Evolutionary conservation across 2,329 filamentous ascomycete species (phyloP), one percentile per base, ranked within the genome.

Genomic region (Pseudocercospora cruenta): DNA sequence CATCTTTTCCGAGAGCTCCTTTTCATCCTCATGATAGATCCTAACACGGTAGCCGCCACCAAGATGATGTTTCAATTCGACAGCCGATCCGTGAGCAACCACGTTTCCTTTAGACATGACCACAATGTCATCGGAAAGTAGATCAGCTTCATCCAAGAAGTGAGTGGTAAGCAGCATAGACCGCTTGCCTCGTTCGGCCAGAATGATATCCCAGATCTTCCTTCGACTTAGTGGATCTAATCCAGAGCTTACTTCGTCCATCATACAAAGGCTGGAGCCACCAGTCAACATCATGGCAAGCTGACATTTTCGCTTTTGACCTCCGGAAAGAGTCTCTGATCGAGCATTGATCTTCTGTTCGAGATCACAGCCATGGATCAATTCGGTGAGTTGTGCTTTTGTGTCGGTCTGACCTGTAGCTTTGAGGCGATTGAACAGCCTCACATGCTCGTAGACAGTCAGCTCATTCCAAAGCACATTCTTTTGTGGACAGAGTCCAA

Each of bases 281-380:
- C 94, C 94, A 3, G 92, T 96, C 72, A 97, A 88, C 93, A 97
- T 97, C 88, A 97, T 94, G 4, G 93, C 93, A 2, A 97, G 84
- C 78, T 97, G 94, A 8, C 97, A 84, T 78, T 97, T 97, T 60
- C 94, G 85, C 80, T 96, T 97, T 78, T 97, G 94, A 0, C 94
- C 94, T 8, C 94, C 94, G 2, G 93, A 96, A 0, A 97, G 82
- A 0, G 92, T 96, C 74, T 88, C 89, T 0, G 93, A 87, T 67
- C 85, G 83, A 0, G 93, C 90, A 39, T 87, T 86, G 47, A 88
- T 81, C 80, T 97, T 97, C 60, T 87, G 84, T 22, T 85, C 85
- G 1, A 97, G 84, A 76, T 96, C 94, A 69, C 95, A 88, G 0
- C 88, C 84, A 5, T 80, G 80, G 60, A 95, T 88, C 1, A 96